Percentiles rank a stretch among this genome's conserved stretches.
These are phyloP conservation scores for Zoysia pacifica DNA, from an alignment of 176 grass and related monocot species.

Conservation along the genomic window DNA sequence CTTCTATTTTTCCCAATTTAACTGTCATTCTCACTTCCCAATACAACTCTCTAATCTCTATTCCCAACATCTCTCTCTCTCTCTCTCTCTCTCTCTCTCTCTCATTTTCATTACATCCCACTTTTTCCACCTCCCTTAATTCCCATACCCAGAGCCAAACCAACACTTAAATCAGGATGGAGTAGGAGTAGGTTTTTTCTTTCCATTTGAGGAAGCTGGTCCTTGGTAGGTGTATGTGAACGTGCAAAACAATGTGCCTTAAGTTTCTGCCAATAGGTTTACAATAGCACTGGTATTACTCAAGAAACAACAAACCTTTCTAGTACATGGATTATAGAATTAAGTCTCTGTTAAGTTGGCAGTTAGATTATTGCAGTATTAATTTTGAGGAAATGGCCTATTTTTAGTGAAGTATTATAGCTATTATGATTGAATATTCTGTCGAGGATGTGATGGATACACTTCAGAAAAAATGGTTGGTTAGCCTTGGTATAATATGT, in stretches of 20 bases:
- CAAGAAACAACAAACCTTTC: not conserved
- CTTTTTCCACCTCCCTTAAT: too few relatives aligned
- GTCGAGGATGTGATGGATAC: not conserved
- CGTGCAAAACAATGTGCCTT: slow-evolving; percentile 4
- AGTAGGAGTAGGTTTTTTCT: too few relatives aligned
- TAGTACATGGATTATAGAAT: not conserved
- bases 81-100: too few relatives aligned
- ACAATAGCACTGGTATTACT: not conserved
- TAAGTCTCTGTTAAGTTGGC: not conserved
- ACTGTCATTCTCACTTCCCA: too few relatives aligned
- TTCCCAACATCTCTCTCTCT: too few relatives aligned
- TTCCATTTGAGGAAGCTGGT: slow-evolving; percentile 8
- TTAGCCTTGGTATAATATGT: not conserved
- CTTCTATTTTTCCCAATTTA: too few relatives aligned
- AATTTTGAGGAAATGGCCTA: not conserved
- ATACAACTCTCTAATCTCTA: too few relatives aligned
- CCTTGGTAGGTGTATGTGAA: not conserved
- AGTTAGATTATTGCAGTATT: slow-evolving; percentile 13
- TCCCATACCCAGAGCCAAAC: too few relatives aligned
- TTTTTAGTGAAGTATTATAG: slow-evolving; percentile 2
- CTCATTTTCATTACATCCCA: too few relatives aligned
- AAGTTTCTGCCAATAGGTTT: slow-evolving; percentile 1
- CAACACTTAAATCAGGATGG: too few relatives aligned
- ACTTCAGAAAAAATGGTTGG: slow-evolving; percentile 14
- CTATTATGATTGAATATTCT: not conserved